Percentiles rank a stretch among this genome's conserved stretches.
phyloP scores from a whole-genome alignment of 768 basidiomycete species.

The Xerocomellus chrysenteron region DNA sequence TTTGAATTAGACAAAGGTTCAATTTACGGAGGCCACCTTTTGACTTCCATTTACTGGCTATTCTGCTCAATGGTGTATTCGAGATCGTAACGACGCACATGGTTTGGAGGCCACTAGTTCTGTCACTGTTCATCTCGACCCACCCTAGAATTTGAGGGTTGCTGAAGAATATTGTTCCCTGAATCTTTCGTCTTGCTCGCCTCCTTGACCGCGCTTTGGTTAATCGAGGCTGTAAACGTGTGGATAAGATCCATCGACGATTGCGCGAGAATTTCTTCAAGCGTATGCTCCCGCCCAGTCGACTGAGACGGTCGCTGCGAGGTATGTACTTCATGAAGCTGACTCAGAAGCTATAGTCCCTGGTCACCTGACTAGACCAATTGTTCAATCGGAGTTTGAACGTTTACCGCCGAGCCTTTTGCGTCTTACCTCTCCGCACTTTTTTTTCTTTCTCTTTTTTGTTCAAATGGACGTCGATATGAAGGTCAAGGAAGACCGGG shows the following conservation, averaged over 20 bases:
- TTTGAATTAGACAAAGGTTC: background rate
- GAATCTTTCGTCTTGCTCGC: slow-evolving; percentile 17
- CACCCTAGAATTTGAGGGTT: too few species aligned
- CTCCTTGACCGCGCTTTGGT: slow-evolving; percentile 15
- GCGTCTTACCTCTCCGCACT: slow-evolving; percentile 9
- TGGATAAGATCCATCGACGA: slow-evolving; percentile 16
- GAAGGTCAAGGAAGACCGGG: slow-evolving; percentile 72
- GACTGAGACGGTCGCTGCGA: background rate
- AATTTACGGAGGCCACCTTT: background rate
- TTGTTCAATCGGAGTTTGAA: slow-evolving; percentile 24
- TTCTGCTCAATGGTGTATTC: background rate
- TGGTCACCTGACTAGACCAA: slow-evolving; percentile 17
- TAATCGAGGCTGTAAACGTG: slow-evolving; percentile 22
- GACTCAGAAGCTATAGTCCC: too few species aligned
- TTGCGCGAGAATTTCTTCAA: slow-evolving; percentile 26
- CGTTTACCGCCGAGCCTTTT: background rate
- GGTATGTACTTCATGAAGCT: background rate
- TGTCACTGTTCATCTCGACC: too few species aligned
- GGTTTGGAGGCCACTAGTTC: background rate
- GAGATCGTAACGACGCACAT: background rate
- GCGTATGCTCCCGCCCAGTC: background rate
- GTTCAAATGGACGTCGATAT: slow-evolving; percentile 75
- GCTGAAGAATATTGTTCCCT: slow-evolving; percentile 1
- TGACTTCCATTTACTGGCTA: background rate
- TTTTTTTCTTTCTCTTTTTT: slow-evolving; percentile 5